These are phyloP conservation scores for Copromyces sp. DNA, from an alignment of 495 filamentous ascomycete species.

Conservation along the genomic window DNA sequence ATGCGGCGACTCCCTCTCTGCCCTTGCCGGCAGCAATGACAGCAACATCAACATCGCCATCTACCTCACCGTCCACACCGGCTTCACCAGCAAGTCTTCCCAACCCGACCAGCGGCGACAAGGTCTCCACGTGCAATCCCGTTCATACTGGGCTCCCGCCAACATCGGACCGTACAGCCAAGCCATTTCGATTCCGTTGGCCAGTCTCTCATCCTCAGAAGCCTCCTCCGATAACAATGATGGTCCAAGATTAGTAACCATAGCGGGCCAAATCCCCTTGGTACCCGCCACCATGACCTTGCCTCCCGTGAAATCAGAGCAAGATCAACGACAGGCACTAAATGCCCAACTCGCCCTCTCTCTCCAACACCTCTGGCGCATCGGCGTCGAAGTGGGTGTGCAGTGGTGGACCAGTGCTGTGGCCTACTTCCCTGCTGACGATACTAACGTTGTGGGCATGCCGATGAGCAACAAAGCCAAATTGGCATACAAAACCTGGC, in stretches of 20 bases:
- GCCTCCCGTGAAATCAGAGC: slow-evolving; percentile 7
- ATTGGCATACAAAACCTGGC: slow-evolving; percentile 26
- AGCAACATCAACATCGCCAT: slow-evolving; percentile 39
- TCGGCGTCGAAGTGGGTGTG: slow-evolving; percentile 63
- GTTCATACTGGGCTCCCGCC: slow-evolving; percentile 94
- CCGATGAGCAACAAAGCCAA: slow-evolving; percentile 2
- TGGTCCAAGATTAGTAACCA: slow-evolving; percentile 20
- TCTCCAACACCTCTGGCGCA: slow-evolving; percentile 83
- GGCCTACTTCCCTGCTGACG: slow-evolving; percentile 48
- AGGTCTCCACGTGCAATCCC: slow-evolving; percentile 82
- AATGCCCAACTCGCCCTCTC: slow-evolving; percentile 40
- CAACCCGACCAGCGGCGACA: slow-evolving; percentile 24
- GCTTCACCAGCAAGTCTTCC: not conserved
- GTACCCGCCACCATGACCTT: slow-evolving; percentile 72
- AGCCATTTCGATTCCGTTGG: slow-evolving; percentile 54
- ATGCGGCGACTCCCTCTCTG: slow-evolving; percentile 47
- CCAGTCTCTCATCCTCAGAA: slow-evolving; percentile 1
- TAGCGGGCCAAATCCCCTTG: slow-evolving; percentile 90
- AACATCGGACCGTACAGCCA: slow-evolving; percentile 98
- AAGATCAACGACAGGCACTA: slow-evolving; percentile 8
- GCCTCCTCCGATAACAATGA: not conserved
- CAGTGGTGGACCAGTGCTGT: slow-evolving; percentile 63
- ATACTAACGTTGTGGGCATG: not conserved
- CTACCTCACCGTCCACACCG: slow-evolving; percentile 27
- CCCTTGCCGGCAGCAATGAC: slow-evolving; percentile 13